Base-by-base conservation (phyloP, 2,329 filamentous ascomycete species). In the Eutypella sp. region DNA sequence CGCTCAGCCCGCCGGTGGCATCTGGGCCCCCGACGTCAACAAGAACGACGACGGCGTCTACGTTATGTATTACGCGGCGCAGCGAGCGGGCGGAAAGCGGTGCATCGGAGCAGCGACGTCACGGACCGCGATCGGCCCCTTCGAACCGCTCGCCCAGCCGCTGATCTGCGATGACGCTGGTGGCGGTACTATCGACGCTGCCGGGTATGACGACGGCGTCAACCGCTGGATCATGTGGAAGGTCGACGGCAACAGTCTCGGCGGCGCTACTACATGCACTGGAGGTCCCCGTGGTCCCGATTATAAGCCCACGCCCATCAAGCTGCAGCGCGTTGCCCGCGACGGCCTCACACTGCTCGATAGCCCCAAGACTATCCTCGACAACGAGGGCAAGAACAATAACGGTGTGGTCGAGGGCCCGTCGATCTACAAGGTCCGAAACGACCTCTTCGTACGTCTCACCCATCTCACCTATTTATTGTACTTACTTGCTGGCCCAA, bases 221-320 rank as follows among this genome's bases (percentile, higher is more conserved):
- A 40, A 61, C 50, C 59, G 60, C 8, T 63, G 60, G 60, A 57
- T 63, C 34, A 5, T 57, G 7, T 63, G 59, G 59, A 63, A 63
- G 39, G 60, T 61, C n/a, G 60, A 63, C 50, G 60, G 59, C 18
- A 62, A 60, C 50, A 57, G 40, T 44, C 56, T 61, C 10, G 60
- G 60, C 7, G 60, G 60, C 37, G 59, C 59, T 16, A 60, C 57
- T 8, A 60, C 59, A 3, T 63, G 60, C 50, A 54, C 57, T 23
- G 51, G 53, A 2, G 60, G 59, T 4, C 49, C 49, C 2, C 51
- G 54, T 1, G 56, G 56, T 1, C 55, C 56, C 24, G 40, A 42
- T 2, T 63, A 63, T 51, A 53, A 25, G 22, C 36, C 60, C 8
- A 62, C 59, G n/a, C 56, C 60, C 13, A 62, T 63, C 45, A 53